These are phyloP conservation scores for Tetrapisispora pingtungensis DNA, from an alignment of 805 yeast species.

Conservation along the genomic window DNA sequence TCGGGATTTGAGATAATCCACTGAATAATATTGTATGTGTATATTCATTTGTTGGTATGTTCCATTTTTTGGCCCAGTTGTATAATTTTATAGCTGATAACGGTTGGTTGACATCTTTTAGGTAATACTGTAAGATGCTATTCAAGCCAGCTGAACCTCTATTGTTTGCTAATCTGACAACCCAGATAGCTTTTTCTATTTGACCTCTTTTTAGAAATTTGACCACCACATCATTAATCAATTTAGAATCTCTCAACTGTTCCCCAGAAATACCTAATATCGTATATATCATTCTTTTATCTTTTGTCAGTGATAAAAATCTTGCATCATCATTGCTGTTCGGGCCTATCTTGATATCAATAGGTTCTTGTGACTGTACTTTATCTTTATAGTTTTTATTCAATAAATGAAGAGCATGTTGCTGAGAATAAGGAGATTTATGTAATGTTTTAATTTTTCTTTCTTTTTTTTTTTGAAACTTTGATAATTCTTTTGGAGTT, in stretches of 20 bases:
- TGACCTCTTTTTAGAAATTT: slow-evolving; percentile 43
- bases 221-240: slow-evolving; percentile 44
- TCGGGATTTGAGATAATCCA: slow-evolving; percentile 33
- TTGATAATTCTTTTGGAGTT: slow-evolving; percentile 14
- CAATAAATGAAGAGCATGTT: slow-evolving; percentile 20
- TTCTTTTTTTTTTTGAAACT: slow-evolving; percentile 10
- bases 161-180: slow-evolving; percentile 38
- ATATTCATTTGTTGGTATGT: slow-evolving; percentile 41
- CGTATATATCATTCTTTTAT: slow-evolving; percentile 40
- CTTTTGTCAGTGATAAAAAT: slow-evolving; percentile 26
- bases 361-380: not conserved
- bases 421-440: slow-evolving; percentile 22
- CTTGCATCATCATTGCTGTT: slow-evolving; percentile 28
- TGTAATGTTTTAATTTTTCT: slow-evolving; percentile 13
- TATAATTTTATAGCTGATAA: slow-evolving; percentile 42
- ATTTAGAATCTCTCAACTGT: slow-evolving; percentile 47
- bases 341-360: slow-evolving; percentile 27
- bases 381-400: slow-evolving; percentile 6
- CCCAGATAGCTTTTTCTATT: slow-evolving; percentile 41
- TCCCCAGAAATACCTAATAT: slow-evolving; percentile 50
- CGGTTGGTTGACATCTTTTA: slow-evolving; percentile 32
- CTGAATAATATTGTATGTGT: slow-evolving; percentile 38
- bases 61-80: slow-evolving; percentile 53
- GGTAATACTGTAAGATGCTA: slow-evolving; percentile 42
- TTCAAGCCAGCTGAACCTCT: slow-evolving; percentile 57